These are phyloP conservation scores for Tetrapisispora arboricola DNA, from an alignment of 805 yeast genomes.

Conservation along the genomic window DNA sequence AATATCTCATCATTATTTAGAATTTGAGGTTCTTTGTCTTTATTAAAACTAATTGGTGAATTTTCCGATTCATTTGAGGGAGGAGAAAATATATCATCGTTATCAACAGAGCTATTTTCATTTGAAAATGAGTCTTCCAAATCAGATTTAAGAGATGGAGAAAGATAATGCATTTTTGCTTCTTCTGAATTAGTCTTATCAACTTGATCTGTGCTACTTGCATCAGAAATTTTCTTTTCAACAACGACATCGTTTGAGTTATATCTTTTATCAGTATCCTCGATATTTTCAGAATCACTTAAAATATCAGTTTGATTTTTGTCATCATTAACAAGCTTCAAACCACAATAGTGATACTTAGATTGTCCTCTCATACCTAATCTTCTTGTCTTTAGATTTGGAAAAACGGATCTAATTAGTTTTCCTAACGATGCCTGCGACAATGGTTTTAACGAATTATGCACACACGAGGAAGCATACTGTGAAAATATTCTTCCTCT, in stretches of 20 bases:
- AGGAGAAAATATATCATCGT: slow-evolving; percentile 1
- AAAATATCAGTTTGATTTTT: neutral
- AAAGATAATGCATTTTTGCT: neutral
- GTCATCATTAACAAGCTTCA: slow-evolving; percentile 31
- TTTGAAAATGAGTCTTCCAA: neutral
- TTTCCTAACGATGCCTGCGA: slow-evolving; percentile 76
- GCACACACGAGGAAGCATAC: slow-evolving; percentile 49
- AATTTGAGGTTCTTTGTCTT: neutral
- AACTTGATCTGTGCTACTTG: neutral
- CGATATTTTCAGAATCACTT: neutral
- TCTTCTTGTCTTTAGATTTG: slow-evolving; percentile 61
- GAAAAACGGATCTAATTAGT: slow-evolving; percentile 53
- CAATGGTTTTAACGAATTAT: slow-evolving; percentile 44
- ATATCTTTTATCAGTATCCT: neutral
- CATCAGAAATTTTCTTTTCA: neutral
- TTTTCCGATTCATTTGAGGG: neutral
- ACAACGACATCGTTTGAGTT: neutral
- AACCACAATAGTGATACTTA: slow-evolving; percentile 79
- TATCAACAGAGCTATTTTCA: neutral
- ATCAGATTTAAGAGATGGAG: slow-evolving; percentile 1
- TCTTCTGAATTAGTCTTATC: neutral
- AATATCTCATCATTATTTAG: neutral
- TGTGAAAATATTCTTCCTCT: slow-evolving; percentile 59
- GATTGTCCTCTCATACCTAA: slow-evolving; percentile 76
- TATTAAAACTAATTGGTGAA: neutral